phyloP scores from a whole-genome alignment of 2,329 filamentous ascomycete species.

The Fusarium marasasianum region DNA sequence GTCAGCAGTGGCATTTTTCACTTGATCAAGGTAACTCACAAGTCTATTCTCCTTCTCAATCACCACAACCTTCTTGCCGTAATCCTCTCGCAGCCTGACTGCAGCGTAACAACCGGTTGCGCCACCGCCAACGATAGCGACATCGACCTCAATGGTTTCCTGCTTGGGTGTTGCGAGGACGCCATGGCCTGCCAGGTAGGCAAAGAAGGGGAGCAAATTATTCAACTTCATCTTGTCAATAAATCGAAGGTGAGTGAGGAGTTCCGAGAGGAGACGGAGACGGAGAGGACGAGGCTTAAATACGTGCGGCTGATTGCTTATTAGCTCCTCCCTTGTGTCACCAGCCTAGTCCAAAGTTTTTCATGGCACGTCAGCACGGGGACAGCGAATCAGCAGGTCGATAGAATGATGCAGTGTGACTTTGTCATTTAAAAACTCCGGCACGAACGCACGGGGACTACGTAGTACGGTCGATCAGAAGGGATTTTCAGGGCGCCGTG shows the following conservation, averaged over 20 bases:
- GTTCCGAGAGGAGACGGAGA: background rate
- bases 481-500: background rate
- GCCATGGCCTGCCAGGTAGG: background rate
- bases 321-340: background rate
- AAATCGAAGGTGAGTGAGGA: background rate
- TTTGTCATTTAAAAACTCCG: background rate
- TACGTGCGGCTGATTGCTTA: background rate
- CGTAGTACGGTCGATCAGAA: background rate
- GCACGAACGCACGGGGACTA: background rate
- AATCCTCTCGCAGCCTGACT: conserved; percentile 32
- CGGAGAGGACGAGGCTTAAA: background rate
- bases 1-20: background rate
- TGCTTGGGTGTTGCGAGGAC: background rate
- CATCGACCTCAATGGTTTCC: conserved; percentile 16
- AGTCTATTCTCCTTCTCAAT: conserved; percentile 30
- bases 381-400: background rate
- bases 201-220: background rate
- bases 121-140: conserved; percentile 29
- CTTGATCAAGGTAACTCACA: background rate
- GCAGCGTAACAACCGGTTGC: conserved; percentile 30
- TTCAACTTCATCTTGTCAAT: background rate
- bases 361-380: background rate
- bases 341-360: background rate
- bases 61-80: conserved; percentile 22
- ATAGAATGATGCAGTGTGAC: background rate